These are phyloP conservation scores for Hypoxylon perforatum DNA, from an alignment of 495 filamentous ascomycete genomes.

Conservation along the genomic window DNA sequence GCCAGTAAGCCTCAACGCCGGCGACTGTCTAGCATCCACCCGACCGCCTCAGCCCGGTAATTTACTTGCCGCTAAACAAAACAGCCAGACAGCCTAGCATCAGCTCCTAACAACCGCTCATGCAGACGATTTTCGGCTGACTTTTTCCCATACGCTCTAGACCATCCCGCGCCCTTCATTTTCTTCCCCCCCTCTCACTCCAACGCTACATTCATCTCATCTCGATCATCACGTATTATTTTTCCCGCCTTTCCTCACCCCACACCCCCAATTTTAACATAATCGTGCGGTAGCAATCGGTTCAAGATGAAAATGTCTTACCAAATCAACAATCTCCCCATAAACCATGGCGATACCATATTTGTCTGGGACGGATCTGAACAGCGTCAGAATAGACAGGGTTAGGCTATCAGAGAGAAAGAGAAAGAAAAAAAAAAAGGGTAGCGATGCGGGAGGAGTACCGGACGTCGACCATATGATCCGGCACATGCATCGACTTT, in stretches of 20 bases:
- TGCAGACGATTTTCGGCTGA: conserved; percentile 41
- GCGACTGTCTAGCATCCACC: conserved; percentile 22
- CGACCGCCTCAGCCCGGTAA: conserved; percentile 46
- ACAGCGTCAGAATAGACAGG: conserved; percentile 22
- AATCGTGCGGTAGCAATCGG: conserved; percentile 37
- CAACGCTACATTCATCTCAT: conserved; percentile 27
- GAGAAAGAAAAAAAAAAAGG: conserved; percentile 7
- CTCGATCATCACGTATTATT: conserved; percentile 20
- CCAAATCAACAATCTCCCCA: conserved; percentile 15
- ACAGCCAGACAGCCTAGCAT: conserved; percentile 32
- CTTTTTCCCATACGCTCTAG: conserved; percentile 39
- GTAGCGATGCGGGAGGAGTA: conserved; percentile 31
- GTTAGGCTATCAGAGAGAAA: conserved; percentile 16
- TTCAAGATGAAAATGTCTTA: conserved; percentile 14
- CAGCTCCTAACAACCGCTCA: conserved; percentile 41
- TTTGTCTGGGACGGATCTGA: conserved; percentile 26
- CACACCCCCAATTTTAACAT: conserved; percentile 40
- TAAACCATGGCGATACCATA: conserved; percentile 17
- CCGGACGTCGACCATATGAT: conserved; percentile 44
- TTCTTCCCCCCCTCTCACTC: neutral
- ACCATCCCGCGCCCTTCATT: conserved; percentile 37
- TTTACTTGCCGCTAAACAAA: conserved; percentile 43
- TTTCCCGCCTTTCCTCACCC: conserved; percentile 7
- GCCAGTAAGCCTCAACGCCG: conserved; percentile 39
- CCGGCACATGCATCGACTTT: conserved; percentile 42